Evolutionary conservation across 2,329 filamentous ascomycete genomes (phyloP).

Genomic region (Dothiorella sarmentorum): DNA sequence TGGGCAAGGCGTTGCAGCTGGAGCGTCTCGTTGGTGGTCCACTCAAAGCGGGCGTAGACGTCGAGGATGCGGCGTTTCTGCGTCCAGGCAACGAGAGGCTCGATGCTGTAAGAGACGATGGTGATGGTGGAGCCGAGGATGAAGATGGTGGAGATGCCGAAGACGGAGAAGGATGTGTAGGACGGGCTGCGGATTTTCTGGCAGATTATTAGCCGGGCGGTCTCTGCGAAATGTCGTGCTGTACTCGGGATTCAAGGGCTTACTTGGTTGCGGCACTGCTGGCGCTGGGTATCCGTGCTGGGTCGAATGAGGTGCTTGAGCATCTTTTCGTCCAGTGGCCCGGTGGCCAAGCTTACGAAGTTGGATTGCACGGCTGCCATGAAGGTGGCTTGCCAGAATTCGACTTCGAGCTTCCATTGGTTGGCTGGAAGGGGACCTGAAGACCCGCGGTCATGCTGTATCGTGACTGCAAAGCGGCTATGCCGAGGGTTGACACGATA

Average conservation of each 20-base stretch:
- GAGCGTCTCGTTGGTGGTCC: slow-evolving; percentile 16
- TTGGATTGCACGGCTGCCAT: neutral
- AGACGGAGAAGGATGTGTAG: slow-evolving; percentile 24
- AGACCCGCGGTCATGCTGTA: slow-evolving; percentile 18
- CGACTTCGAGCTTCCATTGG: slow-evolving; percentile 37
- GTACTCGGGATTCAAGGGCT: neutral
- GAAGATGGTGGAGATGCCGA: slow-evolving; percentile 26
- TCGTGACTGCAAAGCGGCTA: slow-evolving; percentile 10
- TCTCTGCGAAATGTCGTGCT: too few relatives aligned
- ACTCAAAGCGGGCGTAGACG: slow-evolving; percentile 15
- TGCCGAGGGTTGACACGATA: slow-evolving; percentile 18
- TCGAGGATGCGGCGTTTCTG: neutral
- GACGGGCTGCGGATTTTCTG: slow-evolving; percentile 22
- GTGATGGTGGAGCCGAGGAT: slow-evolving; percentile 24
- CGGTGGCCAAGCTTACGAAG: neutral
- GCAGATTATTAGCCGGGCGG: too few relatives aligned
- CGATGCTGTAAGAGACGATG: slow-evolving; percentile 19
- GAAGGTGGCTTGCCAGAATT: slow-evolving; percentile 23
- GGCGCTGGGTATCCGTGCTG: too few relatives aligned
- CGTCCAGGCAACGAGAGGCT: neutral
- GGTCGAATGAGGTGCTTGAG: too few relatives aligned
- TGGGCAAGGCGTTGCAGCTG: slow-evolving; percentile 18
- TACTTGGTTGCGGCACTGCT: neutral
- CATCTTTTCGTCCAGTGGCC: neutral
- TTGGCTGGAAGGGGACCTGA: slow-evolving; percentile 28